Conservation (phyloP, 176 grass and related monocot species). For the Zizania latifolia region DNA sequence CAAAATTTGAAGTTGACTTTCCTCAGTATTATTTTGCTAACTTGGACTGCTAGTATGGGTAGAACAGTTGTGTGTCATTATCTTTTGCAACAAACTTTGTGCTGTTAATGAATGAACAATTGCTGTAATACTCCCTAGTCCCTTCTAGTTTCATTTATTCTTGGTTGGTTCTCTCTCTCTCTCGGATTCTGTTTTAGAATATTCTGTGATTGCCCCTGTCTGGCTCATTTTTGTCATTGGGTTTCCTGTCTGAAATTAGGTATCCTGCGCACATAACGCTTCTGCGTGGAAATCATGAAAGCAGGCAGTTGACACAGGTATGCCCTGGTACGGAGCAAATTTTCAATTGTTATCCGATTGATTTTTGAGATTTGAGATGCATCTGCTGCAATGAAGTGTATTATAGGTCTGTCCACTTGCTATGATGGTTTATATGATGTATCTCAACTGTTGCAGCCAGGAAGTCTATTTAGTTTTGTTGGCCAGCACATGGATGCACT, state of each 20-base stretch:
- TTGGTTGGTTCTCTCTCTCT: neutral
- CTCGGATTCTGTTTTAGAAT: neutral
- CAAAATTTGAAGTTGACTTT: neutral
- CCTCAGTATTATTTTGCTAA: neutral
- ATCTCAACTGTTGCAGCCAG: neutral
- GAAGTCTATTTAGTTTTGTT: neutral
- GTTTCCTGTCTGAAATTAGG: conserved; percentile 29
- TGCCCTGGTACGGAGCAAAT: conserved; percentile 8
- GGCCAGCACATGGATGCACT: neutral
- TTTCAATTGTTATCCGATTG: neutral
- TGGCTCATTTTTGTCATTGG: conserved; percentile 18
- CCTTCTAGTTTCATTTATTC: neutral
- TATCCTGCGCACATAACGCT: conserved; percentile 98
- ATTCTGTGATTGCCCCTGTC: neutral
- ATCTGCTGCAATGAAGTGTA: neutral
- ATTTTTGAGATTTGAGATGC: neutral
- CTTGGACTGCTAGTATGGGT: conserved; percentile 19
- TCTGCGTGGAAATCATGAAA: conserved; percentile 98
- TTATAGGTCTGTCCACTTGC: neutral
- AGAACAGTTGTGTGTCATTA: neutral
- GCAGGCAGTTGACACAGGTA: conserved; percentile 97
- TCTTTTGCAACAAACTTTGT: neutral
- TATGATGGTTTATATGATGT: neutral
- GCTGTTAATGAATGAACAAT: neutral
- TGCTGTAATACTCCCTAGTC: neutral